These are phyloP conservation scores for Calycina herbarum DNA, from an alignment of 2,329 filamentous ascomycete genomes.

Conservation along the genomic window DNA sequence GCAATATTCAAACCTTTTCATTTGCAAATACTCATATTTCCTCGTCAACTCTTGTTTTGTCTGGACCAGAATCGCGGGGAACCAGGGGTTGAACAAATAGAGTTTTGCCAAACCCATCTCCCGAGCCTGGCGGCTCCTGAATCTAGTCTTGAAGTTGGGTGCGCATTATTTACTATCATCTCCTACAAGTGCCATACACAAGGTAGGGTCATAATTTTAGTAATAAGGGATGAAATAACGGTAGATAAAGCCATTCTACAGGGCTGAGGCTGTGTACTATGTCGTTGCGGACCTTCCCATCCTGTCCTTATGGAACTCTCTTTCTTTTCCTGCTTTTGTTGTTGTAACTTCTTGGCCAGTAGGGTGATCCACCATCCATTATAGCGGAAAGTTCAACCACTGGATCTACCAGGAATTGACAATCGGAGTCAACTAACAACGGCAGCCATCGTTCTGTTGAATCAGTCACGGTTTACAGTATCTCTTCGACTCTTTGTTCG, in stretches of 20 bases:
- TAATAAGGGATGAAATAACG: background rate
- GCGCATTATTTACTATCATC: background rate
- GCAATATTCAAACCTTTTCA: background rate
- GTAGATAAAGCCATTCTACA: background rate
- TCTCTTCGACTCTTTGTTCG: conserved; percentile 22
- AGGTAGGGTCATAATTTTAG: background rate
- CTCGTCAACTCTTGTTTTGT: background rate
- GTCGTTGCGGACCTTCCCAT: background rate
- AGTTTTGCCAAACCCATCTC: background rate
- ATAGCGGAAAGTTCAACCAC: background rate
- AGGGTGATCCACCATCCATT: background rate
- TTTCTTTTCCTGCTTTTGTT: background rate
- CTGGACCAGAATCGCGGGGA: background rate
- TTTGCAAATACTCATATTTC: background rate
- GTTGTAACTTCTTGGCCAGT: background rate
- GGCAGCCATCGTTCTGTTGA: conserved; percentile 13
- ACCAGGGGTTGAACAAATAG: background rate
- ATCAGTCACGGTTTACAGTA: conserved; percentile 21
- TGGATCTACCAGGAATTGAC: background rate
- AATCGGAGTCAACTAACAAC: background rate
- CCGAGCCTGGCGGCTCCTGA: background rate
- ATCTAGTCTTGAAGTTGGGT: background rate
- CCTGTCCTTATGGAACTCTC: background rate
- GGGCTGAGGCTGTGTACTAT: background rate
- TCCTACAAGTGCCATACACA: background rate